Conservation (phyloP, 495 filamentous ascomycete genomes). For the Margaritispora aquatica region DNA sequence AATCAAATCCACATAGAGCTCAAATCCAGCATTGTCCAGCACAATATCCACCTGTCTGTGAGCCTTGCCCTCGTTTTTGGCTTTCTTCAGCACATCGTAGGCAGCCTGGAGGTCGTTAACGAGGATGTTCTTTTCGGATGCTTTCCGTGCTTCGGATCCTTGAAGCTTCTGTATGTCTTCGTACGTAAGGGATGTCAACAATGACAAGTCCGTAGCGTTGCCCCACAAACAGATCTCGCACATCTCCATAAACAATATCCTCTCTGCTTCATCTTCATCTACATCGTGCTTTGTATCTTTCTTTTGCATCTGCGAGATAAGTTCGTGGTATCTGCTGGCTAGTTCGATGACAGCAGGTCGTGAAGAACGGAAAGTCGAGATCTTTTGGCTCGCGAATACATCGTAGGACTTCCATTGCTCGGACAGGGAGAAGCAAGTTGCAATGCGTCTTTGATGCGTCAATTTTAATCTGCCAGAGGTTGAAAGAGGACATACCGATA, state of each 20-base stretch:
- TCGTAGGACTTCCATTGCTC: slow-evolving; percentile 89
- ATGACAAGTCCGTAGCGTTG: slow-evolving; percentile 91
- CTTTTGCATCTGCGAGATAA: slow-evolving; percentile 49
- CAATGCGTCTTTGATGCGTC: slow-evolving; percentile 55
- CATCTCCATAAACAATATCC: slow-evolving; percentile 83
- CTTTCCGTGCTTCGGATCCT: slow-evolving; percentile 76
- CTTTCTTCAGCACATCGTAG: slow-evolving; percentile 62
- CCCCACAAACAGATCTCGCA: slow-evolving; percentile 97
- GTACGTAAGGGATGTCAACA: slow-evolving; percentile 84
- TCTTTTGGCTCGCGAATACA: slow-evolving; percentile 86
- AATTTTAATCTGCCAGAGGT: neutral
- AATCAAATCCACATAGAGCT: slow-evolving; percentile 90
- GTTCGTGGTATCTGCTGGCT: slow-evolving; percentile 60
- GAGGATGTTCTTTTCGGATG: slow-evolving; percentile 80
- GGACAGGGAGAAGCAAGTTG: slow-evolving; percentile 68
- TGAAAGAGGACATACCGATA: slow-evolving; percentile 53
- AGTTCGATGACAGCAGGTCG: slow-evolving; percentile 88
- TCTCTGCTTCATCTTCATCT: slow-evolving; percentile 59
- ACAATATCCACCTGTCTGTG: slow-evolving; percentile 80
- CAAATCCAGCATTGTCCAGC: slow-evolving; percentile 94
- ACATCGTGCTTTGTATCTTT: slow-evolving; percentile 22
- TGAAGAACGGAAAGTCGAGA: slow-evolving; percentile 87
- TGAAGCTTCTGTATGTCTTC: slow-evolving; percentile 96
- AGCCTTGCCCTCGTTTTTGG: slow-evolving; percentile 49
- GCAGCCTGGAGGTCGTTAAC: slow-evolving; percentile 73